phyloP scores from a whole-genome alignment of 2,329 filamentous ascomycete genomes.

The Aspergillus arachidicola region DNA sequence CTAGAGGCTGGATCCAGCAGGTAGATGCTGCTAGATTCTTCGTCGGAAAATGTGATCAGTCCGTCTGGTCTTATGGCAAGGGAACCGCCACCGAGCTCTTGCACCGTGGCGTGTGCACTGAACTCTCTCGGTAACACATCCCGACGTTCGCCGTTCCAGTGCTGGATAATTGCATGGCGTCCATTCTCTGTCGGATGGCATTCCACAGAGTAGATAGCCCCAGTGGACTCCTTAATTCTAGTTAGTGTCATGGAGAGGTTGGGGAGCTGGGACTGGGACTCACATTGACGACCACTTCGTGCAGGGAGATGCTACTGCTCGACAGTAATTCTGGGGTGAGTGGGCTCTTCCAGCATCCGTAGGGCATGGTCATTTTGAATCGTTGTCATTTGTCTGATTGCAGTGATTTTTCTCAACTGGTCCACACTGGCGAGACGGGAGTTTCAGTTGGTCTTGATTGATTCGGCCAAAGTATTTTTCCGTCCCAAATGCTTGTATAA shows the following conservation, averaged over 20 bases:
- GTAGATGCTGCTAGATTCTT: conserved; percentile 46
- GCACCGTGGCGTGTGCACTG: conserved; percentile 51
- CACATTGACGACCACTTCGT: conserved; percentile 35
- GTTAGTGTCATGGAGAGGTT: conserved; percentile 7
- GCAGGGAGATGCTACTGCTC: conserved; percentile 34
- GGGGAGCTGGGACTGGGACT: conserved; percentile 3
- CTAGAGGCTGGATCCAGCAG: conserved; percentile 44
- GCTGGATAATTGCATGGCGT: conserved; percentile 49
- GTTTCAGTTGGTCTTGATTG: not conserved
- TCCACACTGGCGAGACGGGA: not conserved
- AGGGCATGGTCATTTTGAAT: conserved; percentile 20
- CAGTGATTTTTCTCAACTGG: not conserved
- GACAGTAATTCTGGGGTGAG: conserved; percentile 41
- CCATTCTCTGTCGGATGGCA: conserved; percentile 43
- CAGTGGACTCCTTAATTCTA: conserved; percentile 24
- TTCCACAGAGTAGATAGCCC: conserved; percentile 39
- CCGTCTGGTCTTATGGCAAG: conserved; percentile 45
- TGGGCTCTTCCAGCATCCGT: conserved; percentile 44
- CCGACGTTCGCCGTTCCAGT: conserved; percentile 33
- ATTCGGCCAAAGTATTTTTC: not conserved
- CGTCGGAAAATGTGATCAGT: conserved; percentile 52
- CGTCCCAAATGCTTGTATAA: not conserved
- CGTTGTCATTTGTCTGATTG: not conserved
- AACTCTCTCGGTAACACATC: conserved; percentile 50
- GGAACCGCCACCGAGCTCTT: conserved; percentile 57